Evolutionary conservation across 225 moss, liverwort and hornwort genomes (phyloP).

Genomic region (Antitrichia curtipendula): DNA sequence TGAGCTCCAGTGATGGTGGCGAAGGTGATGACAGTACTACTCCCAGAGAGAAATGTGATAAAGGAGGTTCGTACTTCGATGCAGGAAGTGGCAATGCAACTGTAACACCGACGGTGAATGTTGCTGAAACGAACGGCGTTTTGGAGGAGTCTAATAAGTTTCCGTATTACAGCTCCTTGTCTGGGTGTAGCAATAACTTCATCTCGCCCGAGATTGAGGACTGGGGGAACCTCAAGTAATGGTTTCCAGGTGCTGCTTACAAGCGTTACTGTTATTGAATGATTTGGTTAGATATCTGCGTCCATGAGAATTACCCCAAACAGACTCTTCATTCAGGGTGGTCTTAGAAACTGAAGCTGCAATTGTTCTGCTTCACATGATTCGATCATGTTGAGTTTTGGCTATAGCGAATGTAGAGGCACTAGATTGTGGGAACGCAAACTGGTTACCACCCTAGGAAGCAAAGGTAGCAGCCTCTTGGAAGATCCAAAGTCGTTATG

Average conservation of each 20-base stretch:
- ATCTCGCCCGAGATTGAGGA: slow-evolving; percentile 32
- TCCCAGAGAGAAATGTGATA: background rate
- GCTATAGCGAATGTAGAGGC: background rate
- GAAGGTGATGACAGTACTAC: background rate
- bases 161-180: slow-evolving; percentile 1
- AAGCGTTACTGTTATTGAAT: too few relatives aligned
- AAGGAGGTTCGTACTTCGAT: background rate
- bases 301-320: background rate
- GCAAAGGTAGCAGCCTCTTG: background rate
- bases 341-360: background rate
- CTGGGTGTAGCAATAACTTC: background rate
- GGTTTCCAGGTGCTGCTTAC: background rate
- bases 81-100: background rate
- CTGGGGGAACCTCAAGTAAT: slow-evolving; percentile 27
- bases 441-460: background rate
- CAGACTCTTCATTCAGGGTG: background rate
- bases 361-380: background rate
- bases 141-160: background rate
- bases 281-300: background rate
- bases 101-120: background rate
- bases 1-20: background rate
- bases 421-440: background rate
- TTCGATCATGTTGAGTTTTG: background rate
- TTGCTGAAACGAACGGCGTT: background rate
- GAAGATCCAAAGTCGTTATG: background rate